Evolutionary conservation across 2,329 filamentous ascomycete genomes (phyloP).

Genomic region (Cyclaneusma minus): DNA sequence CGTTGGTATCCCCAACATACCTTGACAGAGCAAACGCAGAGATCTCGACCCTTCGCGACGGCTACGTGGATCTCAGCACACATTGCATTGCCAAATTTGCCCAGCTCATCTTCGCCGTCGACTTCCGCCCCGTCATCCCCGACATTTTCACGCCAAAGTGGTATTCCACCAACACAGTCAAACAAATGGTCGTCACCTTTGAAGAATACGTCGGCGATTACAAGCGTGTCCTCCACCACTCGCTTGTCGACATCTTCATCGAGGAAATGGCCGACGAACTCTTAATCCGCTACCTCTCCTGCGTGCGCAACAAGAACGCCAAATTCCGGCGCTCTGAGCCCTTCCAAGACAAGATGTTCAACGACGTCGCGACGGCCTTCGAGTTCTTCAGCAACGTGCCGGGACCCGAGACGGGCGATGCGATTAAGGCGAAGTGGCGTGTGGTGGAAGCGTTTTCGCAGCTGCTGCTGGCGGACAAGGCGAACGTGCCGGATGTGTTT

Average conservation of each 20-base stretch:
- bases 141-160: conserved; percentile 86
- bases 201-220: conserved; percentile 92
- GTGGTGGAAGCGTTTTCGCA: conserved; percentile 73
- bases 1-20: conserved; percentile 67
- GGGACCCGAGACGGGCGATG: conserved; percentile 50
- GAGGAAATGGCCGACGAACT: conserved; percentile 90
- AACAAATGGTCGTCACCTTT: conserved; percentile 86
- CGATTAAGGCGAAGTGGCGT: conserved; percentile 84
- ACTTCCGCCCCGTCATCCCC: conserved; percentile 69
- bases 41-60: conserved; percentile 62
- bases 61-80: conserved; percentile 88
- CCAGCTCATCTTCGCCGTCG: conserved; percentile 73
- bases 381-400: conserved; percentile 65
- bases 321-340: conserved; percentile 79
- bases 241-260: conserved; percentile 77
- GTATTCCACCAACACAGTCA: conserved; percentile 79
- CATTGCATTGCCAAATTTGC: conserved; percentile 85
- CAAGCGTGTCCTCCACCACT: conserved; percentile 67
- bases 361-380: conserved; percentile 82
- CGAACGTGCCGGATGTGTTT: conserved; percentile 61
- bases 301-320: conserved; percentile 77
- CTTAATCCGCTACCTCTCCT: conserved; percentile 67
- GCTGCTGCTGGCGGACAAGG: conserved; percentile 63
- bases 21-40: conserved; percentile 60
- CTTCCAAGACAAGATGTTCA: conserved; percentile 84